Base-by-base conservation (phyloP, 2,329 filamentous ascomycete genomes). In the Fusarium austroafricanum region DNA sequence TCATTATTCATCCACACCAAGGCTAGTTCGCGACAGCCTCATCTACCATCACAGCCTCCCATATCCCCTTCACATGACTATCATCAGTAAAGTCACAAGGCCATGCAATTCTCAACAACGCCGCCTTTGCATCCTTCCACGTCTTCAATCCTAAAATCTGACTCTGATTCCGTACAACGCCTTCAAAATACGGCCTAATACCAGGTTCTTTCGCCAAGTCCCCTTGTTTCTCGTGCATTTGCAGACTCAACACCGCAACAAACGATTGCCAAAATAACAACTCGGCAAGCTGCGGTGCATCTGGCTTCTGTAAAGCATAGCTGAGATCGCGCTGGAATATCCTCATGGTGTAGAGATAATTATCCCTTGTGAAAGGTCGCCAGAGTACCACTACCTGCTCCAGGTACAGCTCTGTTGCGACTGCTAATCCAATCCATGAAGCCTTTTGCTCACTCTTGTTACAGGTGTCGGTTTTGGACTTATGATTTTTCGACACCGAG, bases 341-440 rank as follows among this genome's bases (percentile, higher is more conserved):
- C 14, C 15, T 38, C 33, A 61, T 53, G 4, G 45, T 61, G 23
- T 51, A 45, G 33, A 61, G 58, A 11, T 53, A 61, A 9, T 53
- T 40, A 6, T 45, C 55, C 6, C 23, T 60, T 3, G 28, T 53
- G 3, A 60, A 31, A 2, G 61, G 61, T 0, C 28, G 18, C 51
- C 59, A 64, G 0, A 50, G 2, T 3, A 17, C 15, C 1, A 39
- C 21, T 2, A 64, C 33, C 6, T 64, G 51, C 6, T 64, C 59
- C 3, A 57, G n/a, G 2, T 64, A 64, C 2, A 64, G 3, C 6
- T 58, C 44, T 21, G 28, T 11, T 6, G 38, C 26, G 0, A 64
- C 17, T 5, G 45, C 6, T 3, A 64, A 37, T 23, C 31, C 59
- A 10, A 52, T 40, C 59, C 61, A 64, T 6, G 61, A 46, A 11